These are phyloP conservation scores for Leccinum ochraceum DNA, from an alignment of 768 basidiomycete species.

Conservation along the genomic window DNA sequence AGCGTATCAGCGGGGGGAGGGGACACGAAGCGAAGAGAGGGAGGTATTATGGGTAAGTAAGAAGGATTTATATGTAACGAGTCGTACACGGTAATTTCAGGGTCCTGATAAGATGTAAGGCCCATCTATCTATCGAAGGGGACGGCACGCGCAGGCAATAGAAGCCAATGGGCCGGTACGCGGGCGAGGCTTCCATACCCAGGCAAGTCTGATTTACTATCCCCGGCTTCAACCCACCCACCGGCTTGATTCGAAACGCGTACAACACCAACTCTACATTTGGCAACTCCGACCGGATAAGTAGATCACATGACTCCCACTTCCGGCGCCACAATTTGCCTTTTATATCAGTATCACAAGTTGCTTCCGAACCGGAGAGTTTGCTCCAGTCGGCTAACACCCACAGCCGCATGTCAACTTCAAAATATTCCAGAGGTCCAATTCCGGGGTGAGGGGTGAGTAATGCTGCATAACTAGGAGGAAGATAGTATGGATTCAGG, in stretches of 20 bases:
- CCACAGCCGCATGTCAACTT: slow-evolving; percentile 14
- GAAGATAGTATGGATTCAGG: neutral
- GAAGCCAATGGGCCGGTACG: slow-evolving; percentile 25
- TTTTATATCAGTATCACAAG: slow-evolving; percentile 9
- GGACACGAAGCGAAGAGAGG: slow-evolving; percentile 27
- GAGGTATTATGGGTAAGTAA: slow-evolving; percentile 9
- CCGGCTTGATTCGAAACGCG: slow-evolving; percentile 14
- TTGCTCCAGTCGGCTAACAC: slow-evolving; percentile 21
- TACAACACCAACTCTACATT: slow-evolving; percentile 9
- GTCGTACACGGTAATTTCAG: slow-evolving; percentile 38
- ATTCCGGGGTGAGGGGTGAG: too few species aligned
- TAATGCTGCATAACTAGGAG: too few species aligned
- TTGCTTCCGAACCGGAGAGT: slow-evolving; percentile 24
- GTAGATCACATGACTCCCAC: slow-evolving; percentile 14
- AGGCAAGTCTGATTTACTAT: slow-evolving; percentile 14
- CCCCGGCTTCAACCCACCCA: neutral
- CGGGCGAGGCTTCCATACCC: slow-evolving; percentile 27
- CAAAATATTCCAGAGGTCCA: neutral
- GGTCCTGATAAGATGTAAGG: slow-evolving; percentile 33
- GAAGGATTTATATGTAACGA: slow-evolving; percentile 33
- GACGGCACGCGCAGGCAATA: slow-evolving; percentile 33
- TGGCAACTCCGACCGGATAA: slow-evolving; percentile 22
- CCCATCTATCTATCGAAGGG: slow-evolving; percentile 28
- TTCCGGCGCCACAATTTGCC: slow-evolving; percentile 13
- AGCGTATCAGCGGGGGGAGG: slow-evolving; percentile 25